Conservation (phyloP, 495 filamentous ascomycete genomes). For the Aspergillus biplanus region DNA sequence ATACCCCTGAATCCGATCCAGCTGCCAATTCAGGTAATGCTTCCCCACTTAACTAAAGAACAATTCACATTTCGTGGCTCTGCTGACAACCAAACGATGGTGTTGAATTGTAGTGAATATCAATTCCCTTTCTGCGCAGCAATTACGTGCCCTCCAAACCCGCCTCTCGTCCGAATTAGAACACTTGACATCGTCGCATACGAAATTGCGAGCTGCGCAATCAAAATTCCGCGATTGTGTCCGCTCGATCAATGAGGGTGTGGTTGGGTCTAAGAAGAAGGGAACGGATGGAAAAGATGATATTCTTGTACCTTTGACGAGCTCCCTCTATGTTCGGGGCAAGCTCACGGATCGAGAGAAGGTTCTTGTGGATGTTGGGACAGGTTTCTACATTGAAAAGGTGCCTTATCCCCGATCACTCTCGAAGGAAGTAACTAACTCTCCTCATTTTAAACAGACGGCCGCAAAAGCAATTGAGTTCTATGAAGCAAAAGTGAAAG, state of each 20-base stretch:
- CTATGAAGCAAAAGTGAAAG: slow-evolving; percentile 83
- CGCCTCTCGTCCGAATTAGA: slow-evolving; percentile 94
- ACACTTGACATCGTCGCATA: slow-evolving; percentile 86
- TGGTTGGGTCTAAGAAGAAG: slow-evolving; percentile 45
- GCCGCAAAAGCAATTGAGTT: slow-evolving; percentile 78
- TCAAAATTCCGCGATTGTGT: slow-evolving; percentile 91
- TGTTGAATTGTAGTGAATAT: slow-evolving; percentile 64
- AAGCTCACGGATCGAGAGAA: slow-evolving; percentile 73
- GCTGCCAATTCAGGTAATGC: slow-evolving; percentile 21
- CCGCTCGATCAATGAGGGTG: slow-evolving; percentile 65
- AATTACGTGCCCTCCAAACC: slow-evolving; percentile 78
- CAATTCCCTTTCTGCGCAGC: slow-evolving; percentile 55
- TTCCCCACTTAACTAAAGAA: background rate
- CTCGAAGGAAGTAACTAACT: background rate
- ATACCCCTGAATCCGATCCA: slow-evolving; percentile 28
- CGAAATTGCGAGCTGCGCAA: slow-evolving; percentile 86
- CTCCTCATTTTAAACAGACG: slow-evolving; percentile 42
- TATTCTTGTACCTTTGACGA: slow-evolving; percentile 88
- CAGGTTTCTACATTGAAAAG: slow-evolving; percentile 97
- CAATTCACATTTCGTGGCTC: background rate
- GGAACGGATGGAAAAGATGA: slow-evolving; percentile 46
- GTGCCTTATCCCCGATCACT: slow-evolving; percentile 36
- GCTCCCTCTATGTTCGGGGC: slow-evolving; percentile 91
- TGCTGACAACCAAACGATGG: background rate
- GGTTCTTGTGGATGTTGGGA: slow-evolving; percentile 94